Evolutionary conservation across 2,329 filamentous ascomycete species (phyloP), one percentile per base, ranked within the genome.

Genomic region (Fonsecaea multimorphosa): DNA sequence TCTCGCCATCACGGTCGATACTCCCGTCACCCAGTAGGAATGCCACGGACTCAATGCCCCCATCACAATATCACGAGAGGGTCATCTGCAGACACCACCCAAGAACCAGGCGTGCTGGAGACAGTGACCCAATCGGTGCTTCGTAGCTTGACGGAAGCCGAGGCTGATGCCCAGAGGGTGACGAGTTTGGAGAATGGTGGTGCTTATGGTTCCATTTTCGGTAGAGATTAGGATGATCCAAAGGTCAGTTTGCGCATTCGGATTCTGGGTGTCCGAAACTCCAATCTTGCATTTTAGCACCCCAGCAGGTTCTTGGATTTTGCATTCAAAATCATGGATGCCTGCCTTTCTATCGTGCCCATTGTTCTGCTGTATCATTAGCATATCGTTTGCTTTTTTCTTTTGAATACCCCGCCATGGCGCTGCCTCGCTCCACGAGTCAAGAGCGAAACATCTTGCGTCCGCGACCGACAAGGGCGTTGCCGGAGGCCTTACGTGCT

Each of bases 391-490:
- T 51, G 19, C 31, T 51, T 27, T 19, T 44, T 58, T 24, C 29
- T 24, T 19, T 53, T 54, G 24, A 3, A 51, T 29, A 54, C 14
- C 44, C 38, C 29, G 57, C 31, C 22, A 69, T 69, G 67, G 62
- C 61, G 34, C 36, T 61, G 40, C 29, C 56, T 22, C 60, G 46
- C 32, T 38, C 63, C 24, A 59, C 16, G 22, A 69, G 61, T 40
- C 52, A 58, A 11, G 69, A 71, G 32, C 52, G 63, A 54, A 65
- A 69, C 32, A 63, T 71, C 46, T 58, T 71, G 27, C 69, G 69
- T 31, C 69, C 69, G 9, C 67, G 69, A 27, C 64, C 69, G 19
- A 51, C 32, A 29, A 64, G 63, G 61, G 61, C 64, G 2, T 40
- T 69, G 51, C 67, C 63, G 4, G 67, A 67, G 22, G 59, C 61